Evolutionary conservation across 2,329 filamentous ascomycete species (phyloP).

Genomic region (Fusarium sp.): DNA sequence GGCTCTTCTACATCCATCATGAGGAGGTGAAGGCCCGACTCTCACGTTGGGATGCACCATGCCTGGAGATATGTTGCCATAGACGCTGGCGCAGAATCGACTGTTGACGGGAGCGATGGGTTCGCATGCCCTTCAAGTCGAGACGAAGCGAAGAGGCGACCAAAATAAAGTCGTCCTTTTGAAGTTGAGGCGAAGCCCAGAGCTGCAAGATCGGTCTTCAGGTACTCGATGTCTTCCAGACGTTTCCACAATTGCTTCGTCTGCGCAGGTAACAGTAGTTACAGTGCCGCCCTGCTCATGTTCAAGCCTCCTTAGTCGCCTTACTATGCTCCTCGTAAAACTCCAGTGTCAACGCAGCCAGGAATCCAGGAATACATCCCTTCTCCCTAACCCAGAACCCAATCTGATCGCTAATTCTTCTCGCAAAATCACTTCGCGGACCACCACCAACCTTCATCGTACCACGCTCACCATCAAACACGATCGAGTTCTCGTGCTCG

Average conservation of each 20-base stretch:
- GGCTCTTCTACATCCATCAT: slow-evolving; percentile 55
- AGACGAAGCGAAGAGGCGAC: background rate
- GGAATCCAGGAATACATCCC: slow-evolving; percentile 92
- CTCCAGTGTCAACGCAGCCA: slow-evolving; percentile 90
- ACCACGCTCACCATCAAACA: slow-evolving; percentile 92
- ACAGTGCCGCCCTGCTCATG: too few relatives aligned
- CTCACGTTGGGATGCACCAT: slow-evolving; percentile 29
- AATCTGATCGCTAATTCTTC: slow-evolving; percentile 85
- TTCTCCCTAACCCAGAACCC: slow-evolving; percentile 96
- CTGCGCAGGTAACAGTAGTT: too few relatives aligned
- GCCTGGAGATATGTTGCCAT: slow-evolving; percentile 48
- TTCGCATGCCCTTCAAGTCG: slow-evolving; percentile 51
- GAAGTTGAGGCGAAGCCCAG: background rate
- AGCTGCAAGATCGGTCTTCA: slow-evolving; percentile 64
- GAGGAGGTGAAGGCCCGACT: slow-evolving; percentile 45
- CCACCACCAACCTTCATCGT: slow-evolving; percentile 99
- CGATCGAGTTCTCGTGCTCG: slow-evolving; percentile 78
- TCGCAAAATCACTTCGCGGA: slow-evolving; percentile 85
- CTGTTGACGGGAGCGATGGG: slow-evolving; percentile 49
- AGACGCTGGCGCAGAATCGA: slow-evolving; percentile 50
- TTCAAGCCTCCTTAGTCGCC: slow-evolving; percentile 21
- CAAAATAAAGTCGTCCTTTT: background rate
- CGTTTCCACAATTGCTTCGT: slow-evolving; percentile 66
- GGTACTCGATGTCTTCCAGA: slow-evolving; percentile 65
- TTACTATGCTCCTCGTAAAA: slow-evolving; percentile 80